Conservation (phyloP, 495 filamentous ascomycete genomes). For the Choiromyces venosus region DNA sequence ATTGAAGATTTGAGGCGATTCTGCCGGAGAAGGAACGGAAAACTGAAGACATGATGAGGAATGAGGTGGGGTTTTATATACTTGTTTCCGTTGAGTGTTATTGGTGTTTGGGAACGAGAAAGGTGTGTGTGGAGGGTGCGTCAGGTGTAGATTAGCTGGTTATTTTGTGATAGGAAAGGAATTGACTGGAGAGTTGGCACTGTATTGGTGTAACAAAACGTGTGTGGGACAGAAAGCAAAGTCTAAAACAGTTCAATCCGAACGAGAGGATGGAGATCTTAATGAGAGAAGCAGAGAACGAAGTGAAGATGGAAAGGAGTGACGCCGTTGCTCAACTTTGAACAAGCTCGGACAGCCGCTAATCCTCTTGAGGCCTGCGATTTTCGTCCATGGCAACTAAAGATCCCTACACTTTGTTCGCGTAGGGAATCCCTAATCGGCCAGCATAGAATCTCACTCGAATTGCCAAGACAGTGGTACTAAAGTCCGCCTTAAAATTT, state of each 20-base stretch:
- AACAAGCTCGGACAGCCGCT: neutral
- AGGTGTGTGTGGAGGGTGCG: neutral
- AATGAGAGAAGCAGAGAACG: neutral
- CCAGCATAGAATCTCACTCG: too few species aligned
- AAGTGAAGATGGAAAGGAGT: neutral
- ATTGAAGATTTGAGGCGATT: neutral
- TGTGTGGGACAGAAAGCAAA: neutral
- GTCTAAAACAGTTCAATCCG: neutral
- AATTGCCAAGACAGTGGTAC: too few species aligned
- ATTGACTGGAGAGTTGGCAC: neutral
- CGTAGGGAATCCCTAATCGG: neutral
- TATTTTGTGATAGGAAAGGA: neutral
- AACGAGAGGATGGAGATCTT: neutral
- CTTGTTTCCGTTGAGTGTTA: neutral
- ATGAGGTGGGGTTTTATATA: neutral
- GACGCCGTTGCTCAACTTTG: neutral
- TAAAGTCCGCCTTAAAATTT: neutral
- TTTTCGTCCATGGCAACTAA: neutral
- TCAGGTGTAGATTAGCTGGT: neutral
- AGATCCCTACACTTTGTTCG: neutral
- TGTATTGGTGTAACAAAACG: neutral
- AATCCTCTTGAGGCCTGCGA: neutral
- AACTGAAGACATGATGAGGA: neutral
- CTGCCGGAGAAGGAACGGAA: neutral
- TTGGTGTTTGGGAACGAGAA: neutral